phyloP scores from a whole-genome alignment of 768 basidiomycete genomes.

The Lactarius akahatsu region DNA sequence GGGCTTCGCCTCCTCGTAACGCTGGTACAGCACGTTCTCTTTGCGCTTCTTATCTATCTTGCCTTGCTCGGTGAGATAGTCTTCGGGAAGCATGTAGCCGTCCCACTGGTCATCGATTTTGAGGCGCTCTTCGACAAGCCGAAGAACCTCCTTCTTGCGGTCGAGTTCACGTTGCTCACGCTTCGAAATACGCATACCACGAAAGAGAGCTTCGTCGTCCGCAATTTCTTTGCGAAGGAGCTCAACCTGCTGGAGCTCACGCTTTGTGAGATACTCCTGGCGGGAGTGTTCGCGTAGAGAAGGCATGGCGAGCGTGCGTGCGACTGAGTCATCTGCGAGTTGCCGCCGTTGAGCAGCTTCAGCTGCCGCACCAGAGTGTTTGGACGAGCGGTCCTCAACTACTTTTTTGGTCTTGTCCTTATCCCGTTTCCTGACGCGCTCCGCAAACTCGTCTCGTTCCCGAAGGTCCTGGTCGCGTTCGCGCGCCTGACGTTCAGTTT shows the following conservation, averaged over 20 bases:
- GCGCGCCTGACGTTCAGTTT: conserved; percentile 64
- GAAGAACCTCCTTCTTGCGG: conserved; percentile 87
- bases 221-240: conserved; percentile 89
- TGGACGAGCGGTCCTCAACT: conserved; percentile 89
- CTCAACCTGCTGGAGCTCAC: conserved; percentile 95
- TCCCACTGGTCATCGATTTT: conserved; percentile 95
- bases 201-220: conserved; percentile 89
- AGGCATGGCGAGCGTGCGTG: conserved; percentile 54
- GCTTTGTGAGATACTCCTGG: conserved; percentile 94
- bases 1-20: conserved; percentile 91
- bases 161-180: conserved; percentile 80
- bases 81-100: conserved; percentile 95
- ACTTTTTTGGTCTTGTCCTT: conserved; percentile 84
- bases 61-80: conserved; percentile 97
- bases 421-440: conserved; percentile 81
- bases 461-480: conserved; percentile 75
- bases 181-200: conserved; percentile 87
- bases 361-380: conserved; percentile 65
- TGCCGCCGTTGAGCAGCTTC: conserved; percentile 80
- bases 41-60: conserved; percentile 98
- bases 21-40: conserved; percentile 85
- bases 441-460: conserved; percentile 92
- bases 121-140: conserved; percentile 89
- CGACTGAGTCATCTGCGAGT: conserved; percentile 63
- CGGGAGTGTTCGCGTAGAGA: conserved; percentile 85